Evolutionary conservation across 139 green algal genomes (phyloP), one percentile per base, ranked within the genome.

Genomic region (Coccomyxa sp.): DNA sequence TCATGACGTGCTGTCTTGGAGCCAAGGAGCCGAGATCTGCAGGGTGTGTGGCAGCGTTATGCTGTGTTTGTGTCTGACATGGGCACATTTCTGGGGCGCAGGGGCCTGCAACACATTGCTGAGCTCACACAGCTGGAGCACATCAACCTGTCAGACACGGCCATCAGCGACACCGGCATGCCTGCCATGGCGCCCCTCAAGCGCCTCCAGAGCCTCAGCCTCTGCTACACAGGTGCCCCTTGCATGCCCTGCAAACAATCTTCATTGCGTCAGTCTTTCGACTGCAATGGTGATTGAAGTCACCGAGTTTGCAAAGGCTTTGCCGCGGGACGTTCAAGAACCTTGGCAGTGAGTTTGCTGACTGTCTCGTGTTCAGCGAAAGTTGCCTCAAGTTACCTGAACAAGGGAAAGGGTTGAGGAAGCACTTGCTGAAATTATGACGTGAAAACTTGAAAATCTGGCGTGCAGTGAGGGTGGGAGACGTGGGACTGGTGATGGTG

Each of bases 111-210:
- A 51, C n/a, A 71, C 13, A 66, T 85, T 11, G 31, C 30, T 25
- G 32, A 12, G 7, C 63, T 82, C 60, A 63, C 16, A 30, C 31
- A 58, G 25, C 30, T 90, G 67, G 67, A 90, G 81, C 28, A 75
- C 23, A 82, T 91, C 30, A 81, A 92, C 79, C 67, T 92, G 31
- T 81, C 81, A n/a, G 89, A 92, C 81, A 90, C 89, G 13, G 25
- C 28, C 28, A 85, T 88, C 27, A 59, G 31, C 17, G 85, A 88
- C 51, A 66, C 15, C 15, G 58, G 78, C 31, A 82, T 92, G 82
- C 25, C 25, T 9, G 14, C 16, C 17, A 60, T 92, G 63, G 66
- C 67, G 23, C 81, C 66, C 58, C 77, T 92, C 25, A 84, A 32
- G 11, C 59, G 60, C 17, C 84, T 92, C 0, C 58, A 86, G 25